Base-by-base conservation (phyloP, 805 yeast species). In the Millerozyma miso region DNA sequence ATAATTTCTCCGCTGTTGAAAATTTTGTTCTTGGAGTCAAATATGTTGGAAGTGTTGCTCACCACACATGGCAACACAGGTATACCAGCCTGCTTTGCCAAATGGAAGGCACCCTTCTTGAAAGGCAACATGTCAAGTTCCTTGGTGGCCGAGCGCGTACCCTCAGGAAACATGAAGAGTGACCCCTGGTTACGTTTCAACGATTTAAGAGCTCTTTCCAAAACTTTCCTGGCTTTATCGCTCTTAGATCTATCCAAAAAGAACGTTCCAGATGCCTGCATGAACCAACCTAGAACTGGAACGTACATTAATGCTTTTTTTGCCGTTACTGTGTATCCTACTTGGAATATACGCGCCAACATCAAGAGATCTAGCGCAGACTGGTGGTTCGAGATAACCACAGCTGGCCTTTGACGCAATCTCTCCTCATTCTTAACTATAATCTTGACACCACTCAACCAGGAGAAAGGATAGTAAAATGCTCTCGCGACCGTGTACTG, bases 41-140 rank as follows among this genome's bases (percentile, higher is more conserved):
- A 76, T 37, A 93, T 62, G 23, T 80, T 76, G 3, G 95, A 81
- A 41, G 95, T 87, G 69, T 93, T 93, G 26, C 91, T 79, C 7
- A 88, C 89, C 12, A 88, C 95, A 39, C 85, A 71, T 6, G 99
- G 99, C 18, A 93, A 79, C 39, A 93, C 73, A 15, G 98, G 98
- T 31, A 91, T 81, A 34, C 80, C 80, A 4, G 95, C 95, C 65
- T 89, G 96, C 49, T 86, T 85, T 5, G 99, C 99, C 58, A 93
- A 76, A 65, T 93, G 97, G 81, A 93, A 93, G 0, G 98, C 97
- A 42, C 99, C 99, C 61, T 93, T 93, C 65, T 93, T 93, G 69
- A 93, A 88, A 1, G 96, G 95, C 39, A 88, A 73, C 60, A 93
- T 66, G 3, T 74, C 80, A 39, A 95, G 83, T 31, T 73, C 74